These are phyloP conservation scores for Chlamydomonas applanata DNA, from an alignment of 139 green algal species.

Conservation along the genomic window DNA sequence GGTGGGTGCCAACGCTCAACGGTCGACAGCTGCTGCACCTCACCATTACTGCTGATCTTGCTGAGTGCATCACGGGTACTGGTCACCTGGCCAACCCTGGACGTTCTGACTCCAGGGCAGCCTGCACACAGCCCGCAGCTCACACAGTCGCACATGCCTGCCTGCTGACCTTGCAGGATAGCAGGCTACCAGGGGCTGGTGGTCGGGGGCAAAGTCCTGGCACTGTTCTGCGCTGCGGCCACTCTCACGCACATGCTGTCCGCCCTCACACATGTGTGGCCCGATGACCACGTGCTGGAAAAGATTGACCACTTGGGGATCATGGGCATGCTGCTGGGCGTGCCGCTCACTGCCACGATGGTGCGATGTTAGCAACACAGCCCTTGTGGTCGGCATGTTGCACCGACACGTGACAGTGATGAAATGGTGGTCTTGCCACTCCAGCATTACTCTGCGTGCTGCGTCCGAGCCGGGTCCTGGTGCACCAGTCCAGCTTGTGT, in stretches of 20 bases:
- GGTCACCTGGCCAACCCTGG: background rate
- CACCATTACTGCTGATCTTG: too few species aligned
- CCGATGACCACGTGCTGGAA: constrained; percentile 70
- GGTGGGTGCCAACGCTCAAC: constrained; percentile 28
- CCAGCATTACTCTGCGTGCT: too few species aligned
- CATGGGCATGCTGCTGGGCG: constrained; percentile 70
- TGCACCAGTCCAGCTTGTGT: too few species aligned
- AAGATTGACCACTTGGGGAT: constrained; percentile 88
- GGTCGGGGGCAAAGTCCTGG: constrained; percentile 39
- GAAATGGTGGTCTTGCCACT: too few species aligned
- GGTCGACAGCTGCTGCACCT: too few species aligned
- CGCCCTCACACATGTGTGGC: constrained; percentile 75
- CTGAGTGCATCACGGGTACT: background rate
- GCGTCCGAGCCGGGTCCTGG: too few species aligned
- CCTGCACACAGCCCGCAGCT: too few species aligned
- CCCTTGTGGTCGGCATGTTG: too few species aligned
- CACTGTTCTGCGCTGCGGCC: constrained; percentile 66
- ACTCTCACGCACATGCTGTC: constrained; percentile 71
- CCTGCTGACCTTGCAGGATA: constrained; percentile 16
- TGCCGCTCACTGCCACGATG: constrained; percentile 69
- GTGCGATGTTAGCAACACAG: too few species aligned
- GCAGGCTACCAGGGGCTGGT: constrained; percentile 16
- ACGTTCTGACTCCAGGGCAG: too few species aligned
- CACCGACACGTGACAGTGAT: too few species aligned
- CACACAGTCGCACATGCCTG: too few species aligned